Evolutionary conservation across 768 basidiomycete genomes (phyloP).

Genomic region (Lentinus brumalis): DNA sequence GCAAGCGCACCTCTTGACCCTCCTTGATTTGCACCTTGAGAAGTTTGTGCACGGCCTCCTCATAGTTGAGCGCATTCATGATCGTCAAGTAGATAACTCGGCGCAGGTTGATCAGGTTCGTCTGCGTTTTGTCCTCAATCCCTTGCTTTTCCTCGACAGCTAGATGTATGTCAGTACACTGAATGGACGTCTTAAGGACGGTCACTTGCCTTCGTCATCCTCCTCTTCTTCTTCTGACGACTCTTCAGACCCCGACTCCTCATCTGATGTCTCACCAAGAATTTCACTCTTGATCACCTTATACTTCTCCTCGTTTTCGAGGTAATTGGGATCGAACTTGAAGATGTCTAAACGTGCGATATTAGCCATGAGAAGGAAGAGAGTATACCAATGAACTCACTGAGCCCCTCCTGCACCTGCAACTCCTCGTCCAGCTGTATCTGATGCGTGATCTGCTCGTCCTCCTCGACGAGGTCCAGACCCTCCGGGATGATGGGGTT

Average conservation of each 20-base stretch:
- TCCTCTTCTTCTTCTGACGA: slow-evolving; percentile 74
- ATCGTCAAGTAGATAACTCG: slow-evolving; percentile 95
- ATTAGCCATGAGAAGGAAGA: neutral
- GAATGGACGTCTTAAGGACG: slow-evolving; percentile 30
- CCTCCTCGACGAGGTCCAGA: slow-evolving; percentile 94
- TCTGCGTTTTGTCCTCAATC: slow-evolving; percentile 93
- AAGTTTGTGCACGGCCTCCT: slow-evolving; percentile 98
- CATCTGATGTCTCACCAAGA: slow-evolving; percentile 60
- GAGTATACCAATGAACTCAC: slow-evolving; percentile 49
- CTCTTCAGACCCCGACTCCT: slow-evolving; percentile 32
- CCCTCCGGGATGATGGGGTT: slow-evolving; percentile 95
- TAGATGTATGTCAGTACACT: slow-evolving; percentile 29
- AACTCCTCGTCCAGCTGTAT: slow-evolving; percentile 92
- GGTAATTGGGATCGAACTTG: slow-evolving; percentile 86
- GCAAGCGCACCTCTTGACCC: slow-evolving; percentile 81
- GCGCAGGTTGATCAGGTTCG: slow-evolving; percentile 93
- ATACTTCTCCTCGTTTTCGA: slow-evolving; percentile 94
- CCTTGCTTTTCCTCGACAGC: slow-evolving; percentile 80
- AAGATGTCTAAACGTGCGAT: slow-evolving; percentile 70
- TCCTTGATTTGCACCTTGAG: slow-evolving; percentile 90
- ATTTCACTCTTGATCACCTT: slow-evolving; percentile 91
- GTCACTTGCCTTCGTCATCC: slow-evolving; percentile 56
- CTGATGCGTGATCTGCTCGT: slow-evolving; percentile 93
- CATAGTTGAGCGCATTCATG: slow-evolving; percentile 98
- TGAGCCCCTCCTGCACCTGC: slow-evolving; percentile 91